phyloP scores from a whole-genome alignment of 176 grass and related monocot genomes.

The Paspalum notatum region DNA sequence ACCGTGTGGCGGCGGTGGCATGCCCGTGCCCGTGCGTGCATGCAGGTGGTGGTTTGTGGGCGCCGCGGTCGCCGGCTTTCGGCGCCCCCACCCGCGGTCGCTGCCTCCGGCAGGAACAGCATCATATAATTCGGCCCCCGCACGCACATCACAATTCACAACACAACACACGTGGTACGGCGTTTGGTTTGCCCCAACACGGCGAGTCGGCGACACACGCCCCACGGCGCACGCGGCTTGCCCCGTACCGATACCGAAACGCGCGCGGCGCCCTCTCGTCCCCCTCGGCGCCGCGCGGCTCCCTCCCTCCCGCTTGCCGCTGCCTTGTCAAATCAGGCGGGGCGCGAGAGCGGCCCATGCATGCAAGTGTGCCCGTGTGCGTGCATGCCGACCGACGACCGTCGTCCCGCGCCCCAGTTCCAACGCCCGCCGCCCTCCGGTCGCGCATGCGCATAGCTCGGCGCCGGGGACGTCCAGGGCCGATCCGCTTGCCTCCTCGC shows the following conservation, averaged over 20 bases:
- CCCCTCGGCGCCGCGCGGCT: neutral
- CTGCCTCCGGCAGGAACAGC: neutral
- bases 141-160: too few relatives aligned
- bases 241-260: neutral
- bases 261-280: neutral
- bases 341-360: neutral
- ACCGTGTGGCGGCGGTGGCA: too few relatives aligned
- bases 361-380: too few relatives aligned
- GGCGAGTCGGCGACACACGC: conserved; percentile 5
- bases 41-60: conserved; percentile 25
- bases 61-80: conserved; percentile 41
- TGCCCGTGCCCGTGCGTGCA: neutral
- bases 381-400: too few relatives aligned
- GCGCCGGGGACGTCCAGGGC: neutral
- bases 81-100: conserved; percentile 31
- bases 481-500: neutral
- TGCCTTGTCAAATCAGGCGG: conserved; percentile 34
- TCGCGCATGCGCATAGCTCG: neutral
- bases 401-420: neutral
- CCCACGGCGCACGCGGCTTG: neutral
- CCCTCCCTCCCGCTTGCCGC: too few relatives aligned
- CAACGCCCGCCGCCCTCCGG: neutral
- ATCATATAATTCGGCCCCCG: conserved; percentile 29
- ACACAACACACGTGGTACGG: neutral
- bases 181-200: neutral